A percentile compares a stretch with the other conserved stretches of the same genome.
These are phyloP conservation scores for Mycena leptocephala DNA, from an alignment of 768 basidiomycete species.

Conservation along the genomic window DNA sequence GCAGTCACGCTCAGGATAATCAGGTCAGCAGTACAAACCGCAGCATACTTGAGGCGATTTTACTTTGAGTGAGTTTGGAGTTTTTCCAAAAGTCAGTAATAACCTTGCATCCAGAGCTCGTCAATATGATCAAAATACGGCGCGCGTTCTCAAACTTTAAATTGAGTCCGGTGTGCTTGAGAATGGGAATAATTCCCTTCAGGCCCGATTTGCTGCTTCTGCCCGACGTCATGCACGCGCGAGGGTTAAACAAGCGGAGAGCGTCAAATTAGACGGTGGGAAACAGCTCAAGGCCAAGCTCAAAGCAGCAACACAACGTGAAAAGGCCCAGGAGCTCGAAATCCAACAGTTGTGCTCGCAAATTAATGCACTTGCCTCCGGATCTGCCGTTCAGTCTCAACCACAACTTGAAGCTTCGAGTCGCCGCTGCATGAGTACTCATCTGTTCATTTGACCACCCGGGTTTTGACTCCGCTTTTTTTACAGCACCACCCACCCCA, in stretches of 20 bases:
- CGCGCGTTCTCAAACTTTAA: background rate
- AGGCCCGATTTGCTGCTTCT: background rate
- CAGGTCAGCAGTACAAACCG: background rate
- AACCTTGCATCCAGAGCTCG: background rate
- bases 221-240: background rate
- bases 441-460: background rate
- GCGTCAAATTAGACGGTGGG: background rate
- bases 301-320: background rate
- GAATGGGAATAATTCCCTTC: slow-evolving; percentile 7
- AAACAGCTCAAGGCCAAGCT: background rate
- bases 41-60: background rate
- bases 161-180: background rate
- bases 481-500: background rate
- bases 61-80: background rate
- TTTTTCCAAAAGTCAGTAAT: background rate
- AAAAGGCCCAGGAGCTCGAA: background rate
- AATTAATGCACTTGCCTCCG: no score
- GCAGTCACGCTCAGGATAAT: slow-evolving; percentile 3
- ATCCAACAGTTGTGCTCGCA: background rate
- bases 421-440: no score
- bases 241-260: background rate
- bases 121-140: background rate
- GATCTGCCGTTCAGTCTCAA: no score
- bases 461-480: background rate
- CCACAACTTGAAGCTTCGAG: no score